Percentiles rank a stretch among this genome's conserved stretches.
Evolutionary conservation across 2,329 filamentous ascomycete species (phyloP).

Genomic region (Dactylellina haptotyla): DNA sequence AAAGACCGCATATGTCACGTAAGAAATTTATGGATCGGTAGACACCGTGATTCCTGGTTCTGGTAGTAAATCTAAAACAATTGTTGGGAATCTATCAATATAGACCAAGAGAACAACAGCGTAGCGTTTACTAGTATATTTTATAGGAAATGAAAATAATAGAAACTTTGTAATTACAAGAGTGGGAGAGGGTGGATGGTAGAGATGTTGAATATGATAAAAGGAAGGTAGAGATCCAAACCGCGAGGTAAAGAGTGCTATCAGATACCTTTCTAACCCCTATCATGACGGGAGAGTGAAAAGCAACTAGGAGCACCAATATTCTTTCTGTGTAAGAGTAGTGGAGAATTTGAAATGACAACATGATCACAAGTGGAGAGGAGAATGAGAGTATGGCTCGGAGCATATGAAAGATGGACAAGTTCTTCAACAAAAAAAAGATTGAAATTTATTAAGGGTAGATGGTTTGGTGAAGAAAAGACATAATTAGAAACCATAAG

Average conservation of each 20-base stretch:
- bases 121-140: neutral
- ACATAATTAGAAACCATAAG: constrained; percentile 17
- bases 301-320: neutral
- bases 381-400: constrained; percentile 14
- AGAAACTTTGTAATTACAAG: neutral
- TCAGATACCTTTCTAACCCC: neutral
- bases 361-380: constrained; percentile 21
- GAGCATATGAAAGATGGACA: no score
- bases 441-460: constrained; percentile 15
- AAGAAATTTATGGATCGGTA: no score
- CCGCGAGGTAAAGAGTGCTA: constrained; percentile 21
- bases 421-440: neutral
- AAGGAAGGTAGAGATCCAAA: constrained; percentile 26
- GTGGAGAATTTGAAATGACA: constrained; percentile 27
- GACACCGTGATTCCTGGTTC: no score
- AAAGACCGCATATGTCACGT: neutral
- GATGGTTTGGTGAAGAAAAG: neutral
- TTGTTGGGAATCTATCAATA: no score
- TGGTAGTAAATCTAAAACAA: no score
- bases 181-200: constrained; percentile 4
- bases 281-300: neutral
- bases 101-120: neutral
- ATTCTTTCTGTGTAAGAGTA: constrained; percentile 44
- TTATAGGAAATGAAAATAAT: neutral
- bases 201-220: constrained; percentile 14